Evolutionary conservation across 1,284 basidiomycete genomes (phyloP), one percentile per base, ranked within the genome.

Genomic region (Vanrija humicola): DNA sequence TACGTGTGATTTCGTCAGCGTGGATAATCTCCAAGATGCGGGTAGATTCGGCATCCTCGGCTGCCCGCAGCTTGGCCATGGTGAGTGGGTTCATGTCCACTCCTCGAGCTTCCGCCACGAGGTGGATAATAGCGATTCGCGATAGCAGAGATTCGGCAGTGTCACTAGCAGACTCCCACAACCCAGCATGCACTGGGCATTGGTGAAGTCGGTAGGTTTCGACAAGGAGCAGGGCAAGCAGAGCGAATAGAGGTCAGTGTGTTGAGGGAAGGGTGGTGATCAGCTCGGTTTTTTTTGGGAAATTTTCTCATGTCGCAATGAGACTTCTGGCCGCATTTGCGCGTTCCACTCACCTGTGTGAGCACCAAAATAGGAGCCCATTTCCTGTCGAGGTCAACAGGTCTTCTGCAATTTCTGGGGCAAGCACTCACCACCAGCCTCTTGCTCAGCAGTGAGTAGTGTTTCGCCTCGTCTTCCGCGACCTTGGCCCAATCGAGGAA

Each of bases 91-190:
- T 90, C 56, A 92, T 88, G 73, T 93, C 91, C 7, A 93, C 80
- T 3, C 90, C 90, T 26, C 90, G 79, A 1, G 90, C 89, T 78
- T 93, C 90, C 69, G 92, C 90, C 0, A 93, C 90, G 28, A 93
- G 83, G 66, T 92, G 90, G 63, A 93, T 90, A 72, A 93, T 92
- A 2, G 88, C 88, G 25, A 93, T 82, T 3, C 90, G 82, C 0
- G 89, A 81, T 38, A 84, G 82, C 29, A 93, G 80, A 2, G 87
- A 89, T 49, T 84, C 72, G 3, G 83, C 83, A 0, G 90, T 93
- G 46, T 85, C 82, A 15, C 80, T 79, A 1, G 90, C 90, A 4
- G 87, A 88, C 55, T 90, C 85, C 90, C 89, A 92, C 5, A 92
- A 82, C 0, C 82, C 83, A 0, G 87, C 87, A 66, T 89, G 87